Evolutionary conservation across 75 land plant genomes (phyloP).

Genomic region (Pinus tabuliformis): DNA sequence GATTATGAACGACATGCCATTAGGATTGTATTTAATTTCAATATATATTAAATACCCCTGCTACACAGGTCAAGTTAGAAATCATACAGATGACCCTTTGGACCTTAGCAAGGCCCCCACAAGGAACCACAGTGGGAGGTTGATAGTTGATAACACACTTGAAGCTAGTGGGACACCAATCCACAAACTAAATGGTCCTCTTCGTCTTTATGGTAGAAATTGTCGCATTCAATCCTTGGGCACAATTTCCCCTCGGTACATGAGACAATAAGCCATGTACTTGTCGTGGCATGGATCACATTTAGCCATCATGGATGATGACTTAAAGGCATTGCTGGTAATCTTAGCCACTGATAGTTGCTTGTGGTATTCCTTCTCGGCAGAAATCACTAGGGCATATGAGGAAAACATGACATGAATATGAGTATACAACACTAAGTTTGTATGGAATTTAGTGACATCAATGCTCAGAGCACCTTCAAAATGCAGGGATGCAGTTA

Average conservation of each 20-base stretch:
- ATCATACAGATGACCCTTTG: conserved; percentile 57
- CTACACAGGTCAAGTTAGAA: conserved; percentile 58
- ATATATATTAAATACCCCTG: conserved; percentile 1
- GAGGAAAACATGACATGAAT: conserved; percentile 78
- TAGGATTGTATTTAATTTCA: no score
- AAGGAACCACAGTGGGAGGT: conserved; percentile 70
- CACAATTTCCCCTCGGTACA: conserved; percentile 12
- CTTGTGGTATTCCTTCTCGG: conserved; percentile 57
- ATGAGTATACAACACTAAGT: conserved; percentile 47
- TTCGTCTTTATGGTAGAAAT: conserved; percentile 57
- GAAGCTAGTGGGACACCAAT: no score
- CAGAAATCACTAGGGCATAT: conserved; percentile 49
- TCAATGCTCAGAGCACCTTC: conserved; percentile 63
- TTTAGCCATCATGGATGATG: conserved; percentile 50
- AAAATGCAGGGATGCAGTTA: conserved; percentile 51
- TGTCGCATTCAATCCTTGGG: conserved; percentile 48
- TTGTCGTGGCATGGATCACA: conserved; percentile 50
- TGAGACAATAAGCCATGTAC: conserved; percentile 59
- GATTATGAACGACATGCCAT: no score
- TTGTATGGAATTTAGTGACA: conserved; percentile 53
- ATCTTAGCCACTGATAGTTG: conserved; percentile 61
- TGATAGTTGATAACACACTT: conserved; percentile 63
- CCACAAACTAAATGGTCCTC: conserved; percentile 30
- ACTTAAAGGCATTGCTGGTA: conserved; percentile 54
- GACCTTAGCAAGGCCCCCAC: conserved; percentile 70